These are phyloP conservation scores for Lodderomyces metapsilosis DNA, from an alignment of 1,139 yeast species.

Conservation along the genomic window DNA sequence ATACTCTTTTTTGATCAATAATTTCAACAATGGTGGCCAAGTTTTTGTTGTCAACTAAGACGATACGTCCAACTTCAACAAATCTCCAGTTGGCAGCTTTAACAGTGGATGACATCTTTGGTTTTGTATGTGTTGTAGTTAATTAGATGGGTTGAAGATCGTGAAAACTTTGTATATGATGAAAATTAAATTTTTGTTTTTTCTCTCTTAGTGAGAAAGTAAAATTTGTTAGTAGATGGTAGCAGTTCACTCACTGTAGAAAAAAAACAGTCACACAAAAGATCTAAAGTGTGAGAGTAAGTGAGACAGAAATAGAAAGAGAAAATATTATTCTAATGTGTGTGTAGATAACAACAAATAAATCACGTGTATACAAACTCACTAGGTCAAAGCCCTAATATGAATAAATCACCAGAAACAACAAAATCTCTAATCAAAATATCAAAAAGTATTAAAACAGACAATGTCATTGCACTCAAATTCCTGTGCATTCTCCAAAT, in stretches of 20 bases:
- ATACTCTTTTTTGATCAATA: conserved; percentile 98
- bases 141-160: conserved; percentile 1
- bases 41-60: conserved; percentile 78
- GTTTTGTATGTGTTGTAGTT: conserved; percentile 8
- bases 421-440: not conserved
- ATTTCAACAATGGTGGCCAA: conserved; percentile 96
- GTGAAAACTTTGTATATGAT: conserved; percentile 2
- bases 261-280: not conserved
- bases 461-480: too few relatives aligned
- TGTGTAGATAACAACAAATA: not conserved
- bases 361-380: not conserved
- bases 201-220: not conserved
- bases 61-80: conserved; percentile 99
- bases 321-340: not conserved
- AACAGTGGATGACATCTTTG: conserved; percentile 59
- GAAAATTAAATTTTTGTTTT: conserved; percentile 9
- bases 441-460: not conserved
- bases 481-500: too few relatives aligned
- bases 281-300: not conserved
- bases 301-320: not conserved
- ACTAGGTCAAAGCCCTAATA: not conserved
- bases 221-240: not conserved
- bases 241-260: too few relatives aligned
- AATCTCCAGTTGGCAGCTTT: conserved; percentile 98
- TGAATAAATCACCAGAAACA: not conserved